These are phyloP conservation scores for Graphium sp. DNA, from an alignment of 2,329 filamentous ascomycete species.

Conservation along the genomic window DNA sequence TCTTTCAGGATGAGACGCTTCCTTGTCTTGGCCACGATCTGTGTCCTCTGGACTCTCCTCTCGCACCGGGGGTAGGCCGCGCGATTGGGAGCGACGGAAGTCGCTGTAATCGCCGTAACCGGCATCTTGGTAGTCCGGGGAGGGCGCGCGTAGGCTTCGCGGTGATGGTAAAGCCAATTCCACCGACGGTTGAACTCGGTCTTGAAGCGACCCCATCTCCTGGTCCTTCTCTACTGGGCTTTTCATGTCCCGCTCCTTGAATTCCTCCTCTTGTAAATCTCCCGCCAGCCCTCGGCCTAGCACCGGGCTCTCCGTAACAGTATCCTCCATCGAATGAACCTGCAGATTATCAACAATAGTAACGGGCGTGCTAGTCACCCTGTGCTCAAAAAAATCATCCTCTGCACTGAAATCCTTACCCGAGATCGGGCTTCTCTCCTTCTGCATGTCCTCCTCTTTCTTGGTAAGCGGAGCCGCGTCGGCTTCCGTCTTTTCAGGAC, in stretches of 20 bases:
- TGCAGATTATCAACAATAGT: too few species aligned
- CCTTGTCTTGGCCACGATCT: constrained; percentile 21
- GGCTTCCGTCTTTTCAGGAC: neutral
- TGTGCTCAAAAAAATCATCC: too few species aligned
- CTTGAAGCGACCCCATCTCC: too few species aligned
- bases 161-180: neutral
- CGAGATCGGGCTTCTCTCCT: too few species aligned
- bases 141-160: constrained; percentile 1
- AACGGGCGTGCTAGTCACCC: too few species aligned
- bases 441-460: constrained; percentile 5
- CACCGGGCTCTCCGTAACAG: constrained; percentile 19
- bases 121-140: neutral
- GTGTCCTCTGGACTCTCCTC: constrained; percentile 18
- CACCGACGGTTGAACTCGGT: neutral
- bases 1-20: constrained; percentile 14
- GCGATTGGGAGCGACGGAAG: constrained; percentile 22
- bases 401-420: too few species aligned
- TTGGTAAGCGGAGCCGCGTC: constrained; percentile 3
- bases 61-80: constrained; percentile 31
- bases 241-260: too few species aligned
- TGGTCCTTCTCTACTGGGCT: too few species aligned
- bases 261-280: neutral
- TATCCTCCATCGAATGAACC: too few species aligned
- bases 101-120: constrained; percentile 12
- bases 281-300: constrained; percentile 11